These are phyloP conservation scores for Boletus insuetus DNA, from an alignment of 768 basidiomycete species.

Conservation along the genomic window DNA sequence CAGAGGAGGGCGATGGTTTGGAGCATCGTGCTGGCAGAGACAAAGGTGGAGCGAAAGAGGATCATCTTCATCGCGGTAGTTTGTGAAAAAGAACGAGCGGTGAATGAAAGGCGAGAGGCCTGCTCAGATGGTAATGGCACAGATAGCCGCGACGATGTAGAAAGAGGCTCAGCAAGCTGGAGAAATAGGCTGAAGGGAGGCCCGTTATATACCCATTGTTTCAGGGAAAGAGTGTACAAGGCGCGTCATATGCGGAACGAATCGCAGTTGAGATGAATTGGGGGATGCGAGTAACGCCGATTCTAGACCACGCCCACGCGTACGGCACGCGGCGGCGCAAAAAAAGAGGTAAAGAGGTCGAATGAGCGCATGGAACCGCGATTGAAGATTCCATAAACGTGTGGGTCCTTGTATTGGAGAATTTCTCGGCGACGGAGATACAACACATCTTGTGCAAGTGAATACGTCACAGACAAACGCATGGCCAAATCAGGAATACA, in stretches of 20 bases:
- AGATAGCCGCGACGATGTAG: not conserved
- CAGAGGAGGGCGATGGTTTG: constrained; percentile 7
- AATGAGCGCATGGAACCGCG: not conserved
- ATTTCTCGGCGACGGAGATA: not conserved
- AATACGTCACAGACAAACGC: constrained; percentile 14
- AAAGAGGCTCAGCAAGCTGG: not conserved
- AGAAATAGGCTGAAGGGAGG: not conserved
- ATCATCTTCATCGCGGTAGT: constrained; percentile 15
- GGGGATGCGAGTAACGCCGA: not conserved
- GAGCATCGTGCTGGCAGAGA: constrained; percentile 8
- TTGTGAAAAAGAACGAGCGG: not conserved
- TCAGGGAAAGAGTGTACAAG: constrained; percentile 8
- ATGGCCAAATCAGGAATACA: constrained; percentile 32
- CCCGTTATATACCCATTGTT: constrained; percentile 9
- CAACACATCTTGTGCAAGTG: not conserved
- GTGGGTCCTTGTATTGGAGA: constrained; percentile 11
- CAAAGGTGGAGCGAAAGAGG: constrained; percentile 21
- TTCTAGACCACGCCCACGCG: not conserved
- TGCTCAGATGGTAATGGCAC: constrained; percentile 1
- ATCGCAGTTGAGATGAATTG: not conserved
- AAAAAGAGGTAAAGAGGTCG: not conserved
- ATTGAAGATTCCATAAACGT: not conserved
- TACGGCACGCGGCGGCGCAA: not conserved
- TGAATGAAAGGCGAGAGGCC: constrained; percentile 9
- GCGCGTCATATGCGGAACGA: constrained; percentile 16